Conservation (phyloP, 176 grass and related monocot species). For the Elaeis guineensis region DNA sequence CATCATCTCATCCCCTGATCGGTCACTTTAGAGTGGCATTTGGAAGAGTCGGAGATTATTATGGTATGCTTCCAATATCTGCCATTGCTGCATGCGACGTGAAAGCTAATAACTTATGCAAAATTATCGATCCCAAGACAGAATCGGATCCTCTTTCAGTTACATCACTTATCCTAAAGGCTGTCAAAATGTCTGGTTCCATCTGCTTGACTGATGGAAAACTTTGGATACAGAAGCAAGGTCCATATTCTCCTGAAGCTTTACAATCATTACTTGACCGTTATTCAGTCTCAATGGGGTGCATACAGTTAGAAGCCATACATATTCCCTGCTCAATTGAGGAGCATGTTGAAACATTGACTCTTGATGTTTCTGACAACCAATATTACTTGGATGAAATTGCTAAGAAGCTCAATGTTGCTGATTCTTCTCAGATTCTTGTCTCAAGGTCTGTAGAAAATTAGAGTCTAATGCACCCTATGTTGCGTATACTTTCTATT, state of each 20-base stretch:
- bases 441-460: constrained; percentile 55
- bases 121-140: constrained; percentile 47
- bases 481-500: not conserved
- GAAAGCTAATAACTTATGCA: constrained; percentile 72
- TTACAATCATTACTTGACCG: constrained; percentile 35
- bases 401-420: constrained; percentile 43
- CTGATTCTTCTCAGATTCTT: constrained; percentile 55
- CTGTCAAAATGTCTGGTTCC: constrained; percentile 41
- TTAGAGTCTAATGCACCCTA: not conserved
- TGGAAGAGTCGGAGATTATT: constrained; percentile 36
- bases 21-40: constrained; percentile 59
- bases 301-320: constrained; percentile 42
- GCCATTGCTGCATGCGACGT: constrained; percentile 64
- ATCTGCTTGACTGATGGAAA: constrained; percentile 35
- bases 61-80: constrained; percentile 59
- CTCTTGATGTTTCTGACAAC: constrained; percentile 39
- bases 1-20: constrained; percentile 74
- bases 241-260: constrained; percentile 33
- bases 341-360: constrained; percentile 40
- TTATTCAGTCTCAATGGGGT: constrained; percentile 28
- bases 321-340: constrained; percentile 49
- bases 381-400: constrained; percentile 81
- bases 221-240: constrained; percentile 55
- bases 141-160: constrained; percentile 63
- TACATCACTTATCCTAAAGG: constrained; percentile 62